phyloP scores from a whole-genome alignment of 163 green algal species.

The Scenedesmus sp. region DNA sequence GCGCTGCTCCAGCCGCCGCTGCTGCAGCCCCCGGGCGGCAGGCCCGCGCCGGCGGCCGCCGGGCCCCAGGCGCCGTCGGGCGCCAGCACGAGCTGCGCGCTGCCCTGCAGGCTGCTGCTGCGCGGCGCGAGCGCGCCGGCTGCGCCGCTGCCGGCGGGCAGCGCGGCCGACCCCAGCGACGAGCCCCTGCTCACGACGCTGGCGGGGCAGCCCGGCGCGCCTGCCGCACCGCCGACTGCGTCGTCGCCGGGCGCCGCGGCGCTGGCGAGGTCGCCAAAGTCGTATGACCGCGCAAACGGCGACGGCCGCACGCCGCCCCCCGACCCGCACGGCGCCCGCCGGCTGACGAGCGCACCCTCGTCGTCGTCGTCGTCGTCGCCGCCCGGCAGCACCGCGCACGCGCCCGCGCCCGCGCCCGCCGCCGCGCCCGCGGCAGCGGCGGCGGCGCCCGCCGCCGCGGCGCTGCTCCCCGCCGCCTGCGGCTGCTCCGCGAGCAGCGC shows the following conservation, averaged over 20 bases:
- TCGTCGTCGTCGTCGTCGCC: background rate
- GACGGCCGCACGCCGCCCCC: conserved; percentile 2
- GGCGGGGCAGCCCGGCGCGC: too few relatives aligned
- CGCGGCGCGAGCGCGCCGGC: too few relatives aligned
- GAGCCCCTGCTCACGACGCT: too few relatives aligned
- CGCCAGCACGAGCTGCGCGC: too few relatives aligned
- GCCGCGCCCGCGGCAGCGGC: background rate
- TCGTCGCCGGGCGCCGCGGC: background rate
- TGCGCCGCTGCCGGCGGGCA: too few relatives aligned
- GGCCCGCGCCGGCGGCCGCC: too few relatives aligned
- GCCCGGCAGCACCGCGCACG: background rate
- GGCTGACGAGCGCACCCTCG: background rate
- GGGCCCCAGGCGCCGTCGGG: too few relatives aligned
- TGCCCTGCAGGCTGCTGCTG: too few relatives aligned
- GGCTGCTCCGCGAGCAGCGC: conserved; percentile 13
- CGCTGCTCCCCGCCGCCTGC: conserved; percentile 1
- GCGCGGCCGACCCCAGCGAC: too few relatives aligned
- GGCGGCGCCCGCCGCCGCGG: background rate
- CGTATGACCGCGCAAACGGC: conserved; percentile 25
- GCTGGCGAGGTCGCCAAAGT: conserved; percentile 20
- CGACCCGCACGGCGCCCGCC: background rate
- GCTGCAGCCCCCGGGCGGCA: too few relatives aligned
- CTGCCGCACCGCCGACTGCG: too few relatives aligned
- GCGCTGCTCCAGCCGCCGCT: too few relatives aligned
- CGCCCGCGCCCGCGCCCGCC: background rate